Evolutionary conservation across 2,329 filamentous ascomycete species (phyloP), one percentile per base, ranked within the genome.

Genomic region (Claviceps cyperi): DNA sequence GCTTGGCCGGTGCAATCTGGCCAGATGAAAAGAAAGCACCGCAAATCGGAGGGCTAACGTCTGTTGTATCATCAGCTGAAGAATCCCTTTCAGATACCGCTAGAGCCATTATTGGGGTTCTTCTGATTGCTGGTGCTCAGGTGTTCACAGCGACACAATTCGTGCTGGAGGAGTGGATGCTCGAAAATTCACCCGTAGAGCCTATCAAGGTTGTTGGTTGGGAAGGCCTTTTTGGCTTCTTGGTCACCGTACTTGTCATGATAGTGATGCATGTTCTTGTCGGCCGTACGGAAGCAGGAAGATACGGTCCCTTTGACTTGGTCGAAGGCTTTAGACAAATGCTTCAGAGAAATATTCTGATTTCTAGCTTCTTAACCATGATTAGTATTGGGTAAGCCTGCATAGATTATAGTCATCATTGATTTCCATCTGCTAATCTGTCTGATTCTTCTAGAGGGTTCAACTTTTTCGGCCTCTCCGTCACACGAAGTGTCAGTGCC

Each of bases 121-220:
- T 92, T 21, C 74, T 97, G 51, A 97, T 98, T 62, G 92, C 92
- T 3, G 85, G 84, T 2, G 92, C 91, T 1, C 92, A 98, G 69
- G 85, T 98, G 62, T 97, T 98, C 64, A 97, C 92, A 0, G 92
- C 92, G 1, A 87, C 87, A 1, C 92, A 98, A 66, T 98, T 97
- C 60, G 92, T 97, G 22, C 70, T 94, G 3, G 92, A 98, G 66
- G 92, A 98, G 70, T 92, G 83, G 73, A 88, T 98, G 56, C 77
- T 98, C 2, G 76, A 80, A 62, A 69, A 73, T 52, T 78, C 74
- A 1, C 60, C 68, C 21, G 76, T 81, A 46, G 86, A 92, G 59
- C 91, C 92, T 1, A 80, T 98, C 55, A 83, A 82, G 59, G 88
- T 96, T 19, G 92, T 98, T 32, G 91, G 90, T 35, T 98, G 90